Percentiles rank a stretch among this genome's conserved stretches.
Evolutionary conservation across 129 eudicot genomes (phyloP).

Genomic region (Centella asiatica): DNA sequence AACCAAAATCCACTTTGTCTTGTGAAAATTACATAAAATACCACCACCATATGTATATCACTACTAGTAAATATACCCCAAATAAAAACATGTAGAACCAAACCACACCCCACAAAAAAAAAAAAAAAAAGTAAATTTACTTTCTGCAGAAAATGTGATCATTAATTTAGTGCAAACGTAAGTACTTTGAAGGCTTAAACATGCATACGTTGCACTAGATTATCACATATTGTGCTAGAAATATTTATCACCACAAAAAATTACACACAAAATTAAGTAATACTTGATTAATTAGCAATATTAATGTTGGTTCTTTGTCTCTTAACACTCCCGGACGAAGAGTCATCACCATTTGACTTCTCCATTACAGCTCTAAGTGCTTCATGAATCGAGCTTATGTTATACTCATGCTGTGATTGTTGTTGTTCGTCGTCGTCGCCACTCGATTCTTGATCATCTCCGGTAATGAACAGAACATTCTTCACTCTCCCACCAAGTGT

Average conservation of each 20-base stretch:
- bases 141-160: no score
- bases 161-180: no score
- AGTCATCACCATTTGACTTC: conserved; percentile 59
- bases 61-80: no score
- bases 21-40: neutral
- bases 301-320: conserved; percentile 73
- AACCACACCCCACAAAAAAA: conserved; percentile 11
- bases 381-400: conserved; percentile 67
- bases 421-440: conserved; percentile 29
- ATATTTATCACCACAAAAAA: neutral
- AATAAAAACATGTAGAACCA: neutral
- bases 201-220: no score
- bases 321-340: conserved; percentile 74
- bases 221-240: no score
- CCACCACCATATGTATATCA: neutral
- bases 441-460: conserved; percentile 26
- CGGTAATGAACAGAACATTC: conserved; percentile 74
- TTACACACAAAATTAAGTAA: conserved; percentile 9
- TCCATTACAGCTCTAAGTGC: conserved; percentile 85
- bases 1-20: conserved; percentile 18
- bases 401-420: conserved; percentile 21
- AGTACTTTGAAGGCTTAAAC: no score
- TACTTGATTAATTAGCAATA: conserved; percentile 6
- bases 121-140: conserved; percentile 3
- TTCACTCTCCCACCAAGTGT: conserved; percentile 85